These are phyloP conservation scores for Arthrobotrys megalospora DNA, from an alignment of 2,329 filamentous ascomycete genomes.

Conservation along the genomic window DNA sequence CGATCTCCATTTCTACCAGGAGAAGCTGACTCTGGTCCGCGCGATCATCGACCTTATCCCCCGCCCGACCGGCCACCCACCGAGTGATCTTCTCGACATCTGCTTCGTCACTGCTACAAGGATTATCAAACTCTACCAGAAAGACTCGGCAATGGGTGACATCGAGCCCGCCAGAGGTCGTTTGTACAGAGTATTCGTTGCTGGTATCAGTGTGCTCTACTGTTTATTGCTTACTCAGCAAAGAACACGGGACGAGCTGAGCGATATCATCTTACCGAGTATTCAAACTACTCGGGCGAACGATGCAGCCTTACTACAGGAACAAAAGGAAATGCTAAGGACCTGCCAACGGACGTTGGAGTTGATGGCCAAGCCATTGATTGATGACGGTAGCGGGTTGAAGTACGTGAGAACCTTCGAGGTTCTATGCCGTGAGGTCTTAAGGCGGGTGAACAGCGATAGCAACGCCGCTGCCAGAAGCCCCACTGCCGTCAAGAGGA, in stretches of 20 bases:
- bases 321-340: conserved; percentile 57
- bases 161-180: conserved; percentile 57
- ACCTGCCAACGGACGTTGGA: conserved; percentile 59
- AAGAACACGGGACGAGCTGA: conserved; percentile 58
- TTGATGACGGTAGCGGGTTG: conserved; percentile 56
- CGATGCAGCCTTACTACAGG: conserved; percentile 51
- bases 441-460: conserved; percentile 51
- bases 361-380: conserved; percentile 57
- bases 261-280: conserved; percentile 47
- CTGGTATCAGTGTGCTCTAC: conserved; percentile 57
- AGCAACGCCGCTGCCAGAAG: conserved; percentile 24
- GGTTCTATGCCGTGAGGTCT: conserved; percentile 55
- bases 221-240: conserved; percentile 56
- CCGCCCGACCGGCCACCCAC: conserved; percentile 50
- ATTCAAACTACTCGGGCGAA: conserved; percentile 59
- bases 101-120: conserved; percentile 58
- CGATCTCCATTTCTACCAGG: conserved; percentile 59
- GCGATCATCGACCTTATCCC: conserved; percentile 60
- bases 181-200: conserved; percentile 58
- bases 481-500: conserved; percentile 44
- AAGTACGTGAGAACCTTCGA: conserved; percentile 61
- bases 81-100: conserved; percentile 57
- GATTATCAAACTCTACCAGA: conserved; percentile 59
- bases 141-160: conserved; percentile 59
- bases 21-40: conserved; percentile 54